These are phyloP conservation scores for Yamadazyma oceani DNA, from an alignment of 1,139 yeast genomes.

Conservation along the genomic window DNA sequence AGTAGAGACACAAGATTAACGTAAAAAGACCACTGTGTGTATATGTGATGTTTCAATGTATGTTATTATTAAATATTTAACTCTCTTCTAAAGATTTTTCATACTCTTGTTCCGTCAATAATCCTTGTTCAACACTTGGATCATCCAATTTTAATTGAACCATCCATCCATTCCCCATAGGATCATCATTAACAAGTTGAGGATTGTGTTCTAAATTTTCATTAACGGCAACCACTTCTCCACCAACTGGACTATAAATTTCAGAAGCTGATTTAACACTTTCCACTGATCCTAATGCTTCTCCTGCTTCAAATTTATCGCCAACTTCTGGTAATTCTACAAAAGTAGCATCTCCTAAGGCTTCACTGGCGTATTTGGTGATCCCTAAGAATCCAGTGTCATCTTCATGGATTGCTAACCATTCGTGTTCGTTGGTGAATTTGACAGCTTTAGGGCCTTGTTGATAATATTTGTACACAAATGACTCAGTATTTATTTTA, in stretches of 20 bases:
- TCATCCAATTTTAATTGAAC: slow-evolving; percentile 65
- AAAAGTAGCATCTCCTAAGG: slow-evolving; percentile 96
- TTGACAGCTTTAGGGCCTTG: slow-evolving; percentile 55
- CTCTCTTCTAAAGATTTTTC: slow-evolving; percentile 56
- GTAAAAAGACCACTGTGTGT: neutral
- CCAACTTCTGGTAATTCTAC: slow-evolving; percentile 87
- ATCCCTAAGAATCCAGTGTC: slow-evolving; percentile 86
- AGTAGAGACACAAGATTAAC: neutral
- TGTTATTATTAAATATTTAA: neutral
- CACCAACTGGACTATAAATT: slow-evolving; percentile 84
- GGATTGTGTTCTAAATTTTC: slow-evolving; percentile 66
- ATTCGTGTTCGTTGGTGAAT: slow-evolving; percentile 92
- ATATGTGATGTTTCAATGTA: neutral
- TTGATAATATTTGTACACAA: slow-evolving; percentile 49
- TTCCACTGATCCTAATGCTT: slow-evolving; percentile 89
- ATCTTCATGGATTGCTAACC: slow-evolving; percentile 86
- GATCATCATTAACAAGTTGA: slow-evolving; percentile 78
- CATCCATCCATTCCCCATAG: slow-evolving; percentile 94
- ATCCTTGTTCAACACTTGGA: slow-evolving; percentile 29
- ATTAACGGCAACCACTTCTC: slow-evolving; percentile 76
- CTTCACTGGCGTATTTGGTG: slow-evolving; percentile 93
- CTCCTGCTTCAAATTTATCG: slow-evolving; percentile 66
- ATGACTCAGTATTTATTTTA: slow-evolving; percentile 51
- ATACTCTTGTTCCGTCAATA: slow-evolving; percentile 57
- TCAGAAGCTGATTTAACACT: slow-evolving; percentile 94